Conservation (phyloP, 768 basidiomycete genomes). For the Nidula microcarpa region DNA sequence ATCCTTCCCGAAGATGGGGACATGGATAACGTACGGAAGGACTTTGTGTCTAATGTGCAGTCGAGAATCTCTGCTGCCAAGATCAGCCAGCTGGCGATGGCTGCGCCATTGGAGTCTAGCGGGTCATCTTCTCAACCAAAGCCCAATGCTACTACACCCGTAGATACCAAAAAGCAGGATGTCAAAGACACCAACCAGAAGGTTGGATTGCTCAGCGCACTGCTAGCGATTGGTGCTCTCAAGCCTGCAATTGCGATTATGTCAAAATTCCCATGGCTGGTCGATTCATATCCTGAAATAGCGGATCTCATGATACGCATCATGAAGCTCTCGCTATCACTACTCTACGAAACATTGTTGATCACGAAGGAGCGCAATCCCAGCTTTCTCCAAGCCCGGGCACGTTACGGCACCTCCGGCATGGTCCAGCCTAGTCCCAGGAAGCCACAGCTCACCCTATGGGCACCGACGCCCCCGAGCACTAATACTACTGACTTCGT, state of each 20-base stretch:
- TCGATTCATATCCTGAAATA: slow-evolving; percentile 76
- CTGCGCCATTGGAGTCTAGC: slow-evolving; percentile 70
- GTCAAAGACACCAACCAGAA: slow-evolving; percentile 69
- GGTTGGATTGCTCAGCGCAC: slow-evolving; percentile 67
- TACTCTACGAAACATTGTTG: slow-evolving; percentile 56
- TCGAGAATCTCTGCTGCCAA: slow-evolving; percentile 67
- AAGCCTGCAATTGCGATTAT: slow-evolving; percentile 76
- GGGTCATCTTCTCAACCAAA: slow-evolving; percentile 33
- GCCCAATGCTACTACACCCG: slow-evolving; percentile 33
- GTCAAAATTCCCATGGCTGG: slow-evolving; percentile 81
- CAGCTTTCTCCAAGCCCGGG: slow-evolving; percentile 60
- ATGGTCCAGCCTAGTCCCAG: slow-evolving; percentile 47
- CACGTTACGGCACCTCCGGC: slow-evolving; percentile 61
- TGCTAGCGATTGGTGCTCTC: slow-evolving; percentile 86
- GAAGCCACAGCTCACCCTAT: slow-evolving; percentile 67
- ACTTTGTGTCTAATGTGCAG: slow-evolving; percentile 62
- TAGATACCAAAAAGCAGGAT: slow-evolving; percentile 40
- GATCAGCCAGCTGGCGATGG: slow-evolving; percentile 77
- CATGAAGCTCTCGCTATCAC: slow-evolving; percentile 63
- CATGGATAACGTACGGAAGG: slow-evolving; percentile 64
- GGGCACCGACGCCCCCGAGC: slow-evolving; percentile 78
- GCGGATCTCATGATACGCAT: slow-evolving; percentile 84
- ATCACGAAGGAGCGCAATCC: slow-evolving; percentile 57
- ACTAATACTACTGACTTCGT: slow-evolving; percentile 75
- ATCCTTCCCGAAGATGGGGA: slow-evolving; percentile 72